Base-by-base conservation (phyloP, 306 rosid species). In the Ceratonia siliqua region DNA sequence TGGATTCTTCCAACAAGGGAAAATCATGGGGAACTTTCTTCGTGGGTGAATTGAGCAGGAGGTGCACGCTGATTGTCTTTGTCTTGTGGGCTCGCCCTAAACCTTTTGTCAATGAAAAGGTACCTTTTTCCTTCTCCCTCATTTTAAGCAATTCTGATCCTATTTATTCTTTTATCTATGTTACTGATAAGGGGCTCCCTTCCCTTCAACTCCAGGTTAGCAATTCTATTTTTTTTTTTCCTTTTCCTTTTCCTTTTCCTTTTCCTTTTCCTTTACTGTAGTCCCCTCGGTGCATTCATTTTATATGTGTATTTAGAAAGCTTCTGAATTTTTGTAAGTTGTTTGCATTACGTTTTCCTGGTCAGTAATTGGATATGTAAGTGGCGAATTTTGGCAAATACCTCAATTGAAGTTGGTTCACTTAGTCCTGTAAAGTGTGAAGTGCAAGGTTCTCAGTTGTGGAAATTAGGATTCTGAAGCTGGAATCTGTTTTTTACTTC, bases 31-130 rank as follows among this genome's bases (percentile, higher is more conserved):
- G 42, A 62, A 54, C 62, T 54, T 30, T 15, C 66, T 80, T 75
- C 27, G 78, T 22, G 76, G 62, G 67, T 66, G 85, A 83, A 85
- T 77, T 87, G 83, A 87, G 45, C 81, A 85, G 62, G 48, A 61
- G 15, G 62, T 75, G 85, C 89, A 72, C 73, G 81, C 83, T 82
- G 27, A 57, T 83, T 83, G 66, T 50, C 80, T 84, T 64, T 86
- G 85, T 65, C 79, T 82, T 61, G 98, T 89, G 97, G 98, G 97
- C 96, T 88, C 92, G 24, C 35, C 42, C 78, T 67, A 77, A 81
- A 57, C 75, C 68, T 77, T 86, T 82, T 77, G 24, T 68, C 33
- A 32, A 46, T 61, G 52, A 70, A 78, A 91, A 91, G 96, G 86
- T 83, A 66, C 82, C 62, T 58, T 5, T 5, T 13, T n/a, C 3